A percentile compares a stretch with the other conserved stretches of the same genome.
phyloP scores from a whole-genome alignment of 2,329 filamentous ascomycete species.

The Moelleriella libera region DNA sequence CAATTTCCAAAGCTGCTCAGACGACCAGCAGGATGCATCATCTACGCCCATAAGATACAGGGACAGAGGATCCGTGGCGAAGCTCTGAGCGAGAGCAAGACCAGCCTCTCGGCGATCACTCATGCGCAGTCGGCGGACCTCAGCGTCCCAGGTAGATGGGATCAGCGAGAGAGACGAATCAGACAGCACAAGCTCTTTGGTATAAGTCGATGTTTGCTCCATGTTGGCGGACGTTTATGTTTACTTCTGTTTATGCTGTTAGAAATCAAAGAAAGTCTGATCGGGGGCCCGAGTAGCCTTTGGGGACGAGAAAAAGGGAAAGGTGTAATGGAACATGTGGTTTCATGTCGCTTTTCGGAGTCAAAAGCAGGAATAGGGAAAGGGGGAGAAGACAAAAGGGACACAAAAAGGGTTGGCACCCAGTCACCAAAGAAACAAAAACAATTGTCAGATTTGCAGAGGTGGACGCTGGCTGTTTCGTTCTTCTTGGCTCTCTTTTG shows the following conservation, averaged over 20 bases:
- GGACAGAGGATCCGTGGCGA: conserved; percentile 59
- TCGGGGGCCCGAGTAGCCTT: background rate
- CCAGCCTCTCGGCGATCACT: conserved; percentile 60
- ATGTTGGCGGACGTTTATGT: conserved; percentile 5
- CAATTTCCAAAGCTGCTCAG: conserved; percentile 59
- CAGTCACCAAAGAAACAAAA: conserved; percentile 1
- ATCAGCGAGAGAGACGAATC: conserved; percentile 28
- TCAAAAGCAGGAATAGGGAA: conserved; percentile 1
- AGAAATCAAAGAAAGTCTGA: background rate
- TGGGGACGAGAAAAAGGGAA: background rate
- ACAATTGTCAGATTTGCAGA: background rate
- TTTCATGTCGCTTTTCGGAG: conserved; percentile 2
- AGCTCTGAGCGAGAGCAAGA: conserved; percentile 60
- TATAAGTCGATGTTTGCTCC: conserved; percentile 1
- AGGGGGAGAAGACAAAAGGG: background rate
- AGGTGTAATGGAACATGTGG: background rate
- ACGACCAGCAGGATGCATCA: conserved; percentile 46
- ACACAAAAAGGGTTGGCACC: conserved; percentile 2
- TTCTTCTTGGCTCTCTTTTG: conserved; percentile 1
- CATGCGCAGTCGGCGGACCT: conserved; percentile 48
- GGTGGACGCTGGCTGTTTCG: conserved; percentile 1
- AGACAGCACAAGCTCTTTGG: conserved; percentile 1
- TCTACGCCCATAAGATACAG: conserved; percentile 62
- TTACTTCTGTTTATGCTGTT: conserved; percentile 4
- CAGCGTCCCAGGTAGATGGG: conserved; percentile 35